Evolutionary conservation across 225 moss, liverwort and hornwort genomes (phyloP), one percentile per base, ranked within the genome.

Genomic region (Physcomitrium patens): DNA sequence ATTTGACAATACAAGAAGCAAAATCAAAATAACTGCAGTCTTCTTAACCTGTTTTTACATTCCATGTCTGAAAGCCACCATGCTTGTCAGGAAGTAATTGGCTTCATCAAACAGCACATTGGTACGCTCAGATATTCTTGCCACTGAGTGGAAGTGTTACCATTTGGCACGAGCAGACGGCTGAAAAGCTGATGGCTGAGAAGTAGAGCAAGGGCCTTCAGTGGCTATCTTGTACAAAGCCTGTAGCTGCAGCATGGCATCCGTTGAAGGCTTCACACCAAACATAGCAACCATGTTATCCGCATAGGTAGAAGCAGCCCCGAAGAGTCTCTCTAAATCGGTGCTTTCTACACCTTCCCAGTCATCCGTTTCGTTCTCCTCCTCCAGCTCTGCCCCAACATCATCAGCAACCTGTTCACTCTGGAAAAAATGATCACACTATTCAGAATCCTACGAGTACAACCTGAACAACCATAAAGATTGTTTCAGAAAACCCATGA

Each of bases 341-440:
- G 93, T 81, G 78, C 86, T 90, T 79, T 94, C 93, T 50, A 94
- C 88, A 24, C 88, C 91, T 77, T 94, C 93, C 93, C 93, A 94
- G 46, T 90, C 93, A 62, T 94, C 91, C 10, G 82, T 83, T 71
- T 93, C 92, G 5, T 86, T 86, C 8, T 83, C 59, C 59, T 86
- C 86, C 60, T 72, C 81, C 56, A 20, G 19, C 26, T 73, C 84
- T 73, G 81, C 78, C 56, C 66, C 60, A 24, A 28, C 73, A 56
- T 64, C 76, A 70, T 56, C 76, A 73, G 57, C 78, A 72, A 73
- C 73, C 66, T 81, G 81, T 56, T 76, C 51, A 73, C 61, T 79
- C 86, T 84, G 84, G 74, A 83, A 71, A 80, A 37, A 86, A 48
- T 74, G 65, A 67, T 58, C 79, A 72, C 79, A 75, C 42, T 72